Evolutionary conservation across 148 eudicot species (phyloP).

Genomic region (Dysphania ambrosioides): DNA sequence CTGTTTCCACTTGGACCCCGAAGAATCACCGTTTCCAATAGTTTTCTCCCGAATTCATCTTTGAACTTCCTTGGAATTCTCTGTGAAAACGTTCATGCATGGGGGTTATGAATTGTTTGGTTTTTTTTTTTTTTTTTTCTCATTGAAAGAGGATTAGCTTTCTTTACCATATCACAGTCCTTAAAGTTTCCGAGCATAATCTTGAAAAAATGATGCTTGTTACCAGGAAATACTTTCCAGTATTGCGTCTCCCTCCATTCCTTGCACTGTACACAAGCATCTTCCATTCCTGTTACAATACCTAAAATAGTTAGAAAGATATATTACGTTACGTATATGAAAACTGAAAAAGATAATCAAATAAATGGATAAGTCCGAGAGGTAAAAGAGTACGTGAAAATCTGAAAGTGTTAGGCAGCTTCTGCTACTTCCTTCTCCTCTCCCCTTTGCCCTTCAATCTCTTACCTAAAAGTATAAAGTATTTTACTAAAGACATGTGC

Average conservation of each 20-base stretch:
- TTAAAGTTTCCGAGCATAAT: slow-evolving; percentile 14
- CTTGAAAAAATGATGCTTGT: slow-evolving; percentile 20
- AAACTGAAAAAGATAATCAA: too few relatives aligned
- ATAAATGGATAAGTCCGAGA: too few relatives aligned
- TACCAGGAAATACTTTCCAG: slow-evolving; percentile 10
- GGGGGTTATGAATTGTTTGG: background rate
- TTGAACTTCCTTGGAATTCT: slow-evolving; percentile 15
- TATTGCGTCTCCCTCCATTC: slow-evolving; percentile 8
- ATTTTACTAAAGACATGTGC: too few relatives aligned
- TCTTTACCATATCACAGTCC: slow-evolving; percentile 7
- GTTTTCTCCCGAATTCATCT: background rate
- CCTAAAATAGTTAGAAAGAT: background rate
- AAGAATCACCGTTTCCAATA: slow-evolving; percentile 5
- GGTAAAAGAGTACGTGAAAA: too few relatives aligned
- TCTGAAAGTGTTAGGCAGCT: too few relatives aligned
- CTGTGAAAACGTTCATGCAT: slow-evolving; percentile 16
- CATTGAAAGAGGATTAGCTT: background rate
- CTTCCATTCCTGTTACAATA: slow-evolving; percentile 1
- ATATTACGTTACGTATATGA: too few relatives aligned
- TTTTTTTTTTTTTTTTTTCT: background rate
- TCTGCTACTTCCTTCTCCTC: too few relatives aligned
- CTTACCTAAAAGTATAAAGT: too few relatives aligned
- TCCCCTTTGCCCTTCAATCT: too few relatives aligned
- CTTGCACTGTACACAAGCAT: slow-evolving; percentile 8
- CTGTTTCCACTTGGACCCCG: slow-evolving; percentile 22